Base-by-base conservation (phyloP, 1,139 yeast genomes). In the Chernovozyma sophiae-reginae region DNA sequence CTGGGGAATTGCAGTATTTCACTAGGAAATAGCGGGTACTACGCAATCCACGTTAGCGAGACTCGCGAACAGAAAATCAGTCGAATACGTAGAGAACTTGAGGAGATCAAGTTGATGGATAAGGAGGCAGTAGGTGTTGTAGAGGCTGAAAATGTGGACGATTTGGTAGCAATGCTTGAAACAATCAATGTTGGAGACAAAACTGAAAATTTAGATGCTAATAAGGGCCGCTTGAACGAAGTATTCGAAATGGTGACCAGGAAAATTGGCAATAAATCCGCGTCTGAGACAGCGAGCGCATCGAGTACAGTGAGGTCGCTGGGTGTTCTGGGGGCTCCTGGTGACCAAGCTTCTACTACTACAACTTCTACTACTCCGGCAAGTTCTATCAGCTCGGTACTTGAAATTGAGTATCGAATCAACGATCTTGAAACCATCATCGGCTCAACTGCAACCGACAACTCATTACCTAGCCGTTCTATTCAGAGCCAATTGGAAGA, bases 61-160 rank as follows among this genome's bases (percentile, higher is more conserved):
- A 65, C 73, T 0, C 44, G 52, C 7, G 68, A 59, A 15, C 76
- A 73, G 48, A 68, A 63, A 43, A 44, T 78, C 27, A 62, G 65
- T 1, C 50, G 82, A 35, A 65, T 78, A 26, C 51, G 60, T 24
- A 48, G 63, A 23, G 81, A 76, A 43, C 52, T 77, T 30, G 62
- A 62, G 25, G 77, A 72, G 39, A 49, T 73, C 4, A 37, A 43
- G 38, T 18, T 45, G 6, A 20, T 19, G n/a, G 26, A 30, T 14
- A 35, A 28, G 10, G 6, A 6, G 29, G 29, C 6, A 7, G 29
- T 6, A 7, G 29, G 29, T 13, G 29, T 6, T 51, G 46, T 35
- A 42, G 42, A 7, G 40, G 36, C 22, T 36, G 34, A 20, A 20
- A 20, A 10, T 6, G 23, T 20, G 23, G 34, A 34, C 11, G 23